These are phyloP conservation scores for Seiridium cupressi DNA, from an alignment of 2,329 filamentous ascomycete species.

Conservation along the genomic window DNA sequence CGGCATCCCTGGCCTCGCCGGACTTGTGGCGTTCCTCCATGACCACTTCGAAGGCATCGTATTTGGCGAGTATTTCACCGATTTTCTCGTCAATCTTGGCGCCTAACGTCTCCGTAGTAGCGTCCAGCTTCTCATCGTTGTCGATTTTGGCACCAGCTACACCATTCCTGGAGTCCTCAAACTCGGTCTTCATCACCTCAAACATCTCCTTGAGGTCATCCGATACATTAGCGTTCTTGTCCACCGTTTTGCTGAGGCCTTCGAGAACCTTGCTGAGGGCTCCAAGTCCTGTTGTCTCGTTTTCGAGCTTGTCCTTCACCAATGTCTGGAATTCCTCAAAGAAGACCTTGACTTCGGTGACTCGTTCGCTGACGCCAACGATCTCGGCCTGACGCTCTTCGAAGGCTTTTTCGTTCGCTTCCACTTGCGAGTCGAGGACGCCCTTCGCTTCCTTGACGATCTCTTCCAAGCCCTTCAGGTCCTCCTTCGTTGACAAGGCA, in stretches of 20 bases:
- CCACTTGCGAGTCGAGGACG: conserved; percentile 64
- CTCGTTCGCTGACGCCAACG: conserved; percentile 71
- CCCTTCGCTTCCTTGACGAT: conserved; percentile 72
- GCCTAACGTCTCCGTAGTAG: conserved; percentile 52
- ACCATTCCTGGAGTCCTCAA: conserved; percentile 81
- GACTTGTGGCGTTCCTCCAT: conserved; percentile 73
- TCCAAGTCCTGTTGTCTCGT: conserved; percentile 71
- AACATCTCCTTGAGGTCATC: conserved; percentile 71
- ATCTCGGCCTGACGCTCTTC: conserved; percentile 85
- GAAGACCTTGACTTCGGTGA: conserved; percentile 74
- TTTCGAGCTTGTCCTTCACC: conserved; percentile 72
- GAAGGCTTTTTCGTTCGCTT: conserved; percentile 73
- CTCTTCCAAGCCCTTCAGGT: conserved; percentile 69
- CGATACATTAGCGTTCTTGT: conserved; percentile 53
- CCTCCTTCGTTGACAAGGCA: conserved; percentile 60
- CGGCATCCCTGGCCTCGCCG: conserved; percentile 69
- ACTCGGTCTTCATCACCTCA: conserved; percentile 77
- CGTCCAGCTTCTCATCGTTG: conserved; percentile 72
- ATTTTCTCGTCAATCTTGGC: conserved; percentile 64
- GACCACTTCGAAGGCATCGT: conserved; percentile 77
- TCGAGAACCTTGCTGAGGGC: conserved; percentile 70
- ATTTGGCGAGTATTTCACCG: conserved; percentile 77
- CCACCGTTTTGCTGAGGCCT: conserved; percentile 61
- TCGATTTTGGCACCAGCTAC: conserved; percentile 80
- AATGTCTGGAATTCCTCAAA: conserved; percentile 77